Base-by-base conservation (phyloP, 2,329 filamentous ascomycete genomes). In the Tolypocladium pustulatum region DNA sequence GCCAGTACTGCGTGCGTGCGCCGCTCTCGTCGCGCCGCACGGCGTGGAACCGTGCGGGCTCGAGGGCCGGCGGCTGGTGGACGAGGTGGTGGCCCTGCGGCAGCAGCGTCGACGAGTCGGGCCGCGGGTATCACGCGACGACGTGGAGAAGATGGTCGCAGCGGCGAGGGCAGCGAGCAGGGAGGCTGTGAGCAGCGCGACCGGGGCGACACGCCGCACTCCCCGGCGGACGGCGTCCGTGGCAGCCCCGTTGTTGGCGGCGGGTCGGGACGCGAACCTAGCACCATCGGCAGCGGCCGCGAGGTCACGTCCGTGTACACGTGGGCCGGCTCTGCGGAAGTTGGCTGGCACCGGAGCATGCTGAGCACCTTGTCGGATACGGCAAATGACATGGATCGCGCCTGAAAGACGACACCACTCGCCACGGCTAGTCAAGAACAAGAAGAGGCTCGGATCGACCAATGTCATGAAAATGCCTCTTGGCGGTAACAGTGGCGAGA, bases 1-100 rank as follows among this genome's bases (percentile, higher is more conserved):
- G 56, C 60, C 61, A 64, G 59, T 63, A 64, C 40, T 63, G 61
- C 32, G 61, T 43, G 22, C 32, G 34, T 25, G 22, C 46, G 27
- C 46, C 22, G 40, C 37, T 17, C 13, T 22, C 41, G n/a, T 22
- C 43, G 25, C 27, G 46, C 27, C 46, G 46, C 13, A 32, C 15
- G 27, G 46, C 46, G 15, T 32, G 46, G 25, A 51, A 32, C 5
- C 27, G 25, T 15, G 46, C 2, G 25, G 2, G 13, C 25, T 49
- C 25, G 43, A 15, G 43, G 13, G 43, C 9, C 40, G 20, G 40
- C 36, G 36, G 36, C 7, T 13, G 7, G 37, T 40, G 38, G 17
- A 2, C 12, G 17, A 2, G 17, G 38, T 40, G 17, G 3, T 25
- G n/a, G 20, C 3, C 1, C 10, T 25, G 41, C 22, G 41, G 32